These are phyloP conservation scores for Odontarrhena argentea DNA, from an alignment of 345 rosid species.

Conservation along the genomic window DNA sequence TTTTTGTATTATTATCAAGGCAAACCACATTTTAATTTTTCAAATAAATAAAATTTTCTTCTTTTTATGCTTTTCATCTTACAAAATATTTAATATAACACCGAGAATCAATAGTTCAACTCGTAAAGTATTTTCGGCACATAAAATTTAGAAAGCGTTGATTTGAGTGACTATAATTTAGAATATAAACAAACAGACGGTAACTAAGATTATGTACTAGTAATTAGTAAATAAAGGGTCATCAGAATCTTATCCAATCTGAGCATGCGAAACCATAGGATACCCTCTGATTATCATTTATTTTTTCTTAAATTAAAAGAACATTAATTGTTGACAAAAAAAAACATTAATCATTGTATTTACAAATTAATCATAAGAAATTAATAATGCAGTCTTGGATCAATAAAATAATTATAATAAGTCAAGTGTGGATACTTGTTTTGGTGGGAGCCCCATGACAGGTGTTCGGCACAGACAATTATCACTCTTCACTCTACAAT, in stretches of 20 bases:
- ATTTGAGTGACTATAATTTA: no score
- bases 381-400: conserved; percentile 41
- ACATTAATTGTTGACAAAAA: conserved; percentile 27
- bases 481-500: conserved; percentile 5
- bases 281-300: conserved; percentile 31
- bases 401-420: conserved; percentile 32
- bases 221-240: background rate
- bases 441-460: conserved; percentile 39
- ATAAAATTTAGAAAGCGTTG: no score
- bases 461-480: conserved; percentile 26
- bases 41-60: background rate
- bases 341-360: conserved; percentile 27
- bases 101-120: no score
- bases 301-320: conserved; percentile 11
- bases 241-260: conserved; percentile 20
- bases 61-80: background rate
- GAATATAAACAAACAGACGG: no score
- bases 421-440: conserved; percentile 30
- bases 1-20: background rate
- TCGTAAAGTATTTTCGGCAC: no score
- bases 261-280: conserved; percentile 33
- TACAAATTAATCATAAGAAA: conserved; percentile 28
- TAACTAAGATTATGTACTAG: no score
- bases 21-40: background rate
- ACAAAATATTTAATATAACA: no score